Percentiles rank a stretch among this genome's conserved stretches.
phyloP scores from a whole-genome alignment of 1,284 basidiomycete species.

The Schizopora paradoxa region DNA sequence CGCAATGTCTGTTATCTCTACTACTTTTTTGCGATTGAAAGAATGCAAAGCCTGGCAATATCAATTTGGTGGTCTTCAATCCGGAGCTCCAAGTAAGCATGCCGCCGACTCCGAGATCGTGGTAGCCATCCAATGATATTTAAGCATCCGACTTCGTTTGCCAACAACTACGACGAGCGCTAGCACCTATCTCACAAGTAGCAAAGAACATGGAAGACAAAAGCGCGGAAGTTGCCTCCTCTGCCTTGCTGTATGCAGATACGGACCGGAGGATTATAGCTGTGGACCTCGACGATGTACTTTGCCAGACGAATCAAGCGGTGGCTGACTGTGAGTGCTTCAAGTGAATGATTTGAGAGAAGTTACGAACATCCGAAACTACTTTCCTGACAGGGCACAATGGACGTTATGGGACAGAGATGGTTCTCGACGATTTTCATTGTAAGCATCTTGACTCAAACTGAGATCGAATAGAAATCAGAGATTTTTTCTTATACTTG shows the following conservation, averaged over 20 bases:
- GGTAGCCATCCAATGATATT: too few species aligned
- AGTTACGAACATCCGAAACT: conserved; percentile 1
- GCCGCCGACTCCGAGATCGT: too few species aligned
- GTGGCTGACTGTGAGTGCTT: conserved; percentile 57
- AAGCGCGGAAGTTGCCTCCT: too few species aligned
- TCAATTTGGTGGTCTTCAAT: too few species aligned
- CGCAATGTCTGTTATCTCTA: too few species aligned
- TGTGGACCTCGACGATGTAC: conserved; percentile 74
- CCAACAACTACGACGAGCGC: too few species aligned
- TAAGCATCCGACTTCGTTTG: too few species aligned
- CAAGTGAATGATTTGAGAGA: not conserved
- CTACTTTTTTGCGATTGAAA: too few species aligned
- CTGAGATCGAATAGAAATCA: conserved; percentile 11
- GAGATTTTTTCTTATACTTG: conserved; percentile 21
- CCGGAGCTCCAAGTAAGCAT: too few species aligned
- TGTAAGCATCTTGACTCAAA: conserved; percentile 38
- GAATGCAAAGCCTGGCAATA: too few species aligned
- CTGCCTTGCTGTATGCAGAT: not conserved
- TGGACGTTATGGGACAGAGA: conserved; percentile 48
- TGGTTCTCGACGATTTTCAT: conserved; percentile 54
- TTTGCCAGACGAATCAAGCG: conserved; percentile 61
- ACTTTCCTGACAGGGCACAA: conserved; percentile 64
- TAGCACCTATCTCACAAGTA: too few species aligned
- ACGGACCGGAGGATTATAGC: conserved; percentile 42
- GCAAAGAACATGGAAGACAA: too few species aligned